Base-by-base conservation (phyloP, 208 protist species). In the Leishmania gerbilli region DNA sequence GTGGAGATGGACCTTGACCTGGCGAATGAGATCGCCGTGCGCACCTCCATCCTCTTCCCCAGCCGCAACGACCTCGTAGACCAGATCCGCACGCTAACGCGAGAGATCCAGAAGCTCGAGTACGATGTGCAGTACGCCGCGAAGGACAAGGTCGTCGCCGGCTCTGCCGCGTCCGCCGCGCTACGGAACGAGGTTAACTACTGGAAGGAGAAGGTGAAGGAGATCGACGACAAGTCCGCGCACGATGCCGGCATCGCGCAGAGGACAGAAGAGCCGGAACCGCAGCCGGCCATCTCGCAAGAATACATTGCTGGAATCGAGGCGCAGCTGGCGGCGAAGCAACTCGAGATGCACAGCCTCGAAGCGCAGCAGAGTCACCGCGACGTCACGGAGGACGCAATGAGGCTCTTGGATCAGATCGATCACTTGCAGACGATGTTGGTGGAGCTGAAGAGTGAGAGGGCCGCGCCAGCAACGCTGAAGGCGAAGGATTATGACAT, bases 81-180 rank as follows among this genome's bases (percentile, higher is more conserved):
- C 31, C 90, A 86, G 62, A 89, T 97, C 40, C 77, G 82, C 55
- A 79, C 83, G 65, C 85, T 97, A 17, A 92, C 94, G 68, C 88
- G 88, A 40, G 92, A 97, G 79, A 82, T 97, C 55, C 88, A 89
- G 67, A 90, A 92, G 81, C 77, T 95, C 27, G 92, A 96, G 88
- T 97, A 97, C 84, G 92, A 96, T n/a, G 86, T 86, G 64, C 89
- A 95, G 89, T 96, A 95, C 86, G 91, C 90, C 19, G 81, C 76
- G 11, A 95, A 94, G 87, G 94, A 97, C 83, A 91, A 90, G 74
- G 94, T 97, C 19, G 81, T 79, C 31, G 65, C 84, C 45, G 92
- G 91, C 60, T 95, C 91, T 8, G 87, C 91, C 13, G 94, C 94
- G 21, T 87, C 85, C 15, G 74, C 65, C 27, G 94, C 92, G n/a